phyloP scores from a whole-genome alignment of 108 stramenopile genomes.

The Pseudonitzschia pungens region DNA sequence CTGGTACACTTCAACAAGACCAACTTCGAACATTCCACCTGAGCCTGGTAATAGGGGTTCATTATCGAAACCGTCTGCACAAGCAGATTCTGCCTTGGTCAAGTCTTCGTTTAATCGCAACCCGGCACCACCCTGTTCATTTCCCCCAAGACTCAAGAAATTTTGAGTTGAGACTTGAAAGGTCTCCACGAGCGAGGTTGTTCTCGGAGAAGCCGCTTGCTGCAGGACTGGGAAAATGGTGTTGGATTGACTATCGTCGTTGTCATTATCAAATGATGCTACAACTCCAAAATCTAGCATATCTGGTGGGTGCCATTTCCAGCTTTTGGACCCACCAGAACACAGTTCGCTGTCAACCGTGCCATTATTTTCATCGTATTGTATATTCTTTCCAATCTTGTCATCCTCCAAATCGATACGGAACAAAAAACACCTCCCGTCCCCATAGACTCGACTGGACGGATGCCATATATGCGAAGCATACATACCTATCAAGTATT shows the following conservation, averaged over 20 bases:
- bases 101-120: conserved; percentile 81
- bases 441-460: conserved; percentile 58
- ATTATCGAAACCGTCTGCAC: conserved; percentile 74
- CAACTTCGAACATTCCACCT: conserved; percentile 65
- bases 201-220: background rate
- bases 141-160: conserved; percentile 81
- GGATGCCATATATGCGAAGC: conserved; percentile 78
- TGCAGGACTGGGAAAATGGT: background rate
- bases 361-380: background rate
- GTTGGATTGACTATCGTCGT: background rate
- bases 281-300: conserved; percentile 15
- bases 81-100: conserved; percentile 60
- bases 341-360: background rate
- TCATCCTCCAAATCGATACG: conserved; percentile 54
- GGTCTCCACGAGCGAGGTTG: conserved; percentile 61
- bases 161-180: conserved; percentile 66
- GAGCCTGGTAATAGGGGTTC: conserved; percentile 54
- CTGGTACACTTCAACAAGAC: conserved; percentile 76
- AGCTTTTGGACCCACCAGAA: conserved; percentile 42
- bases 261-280: conserved; percentile 10
- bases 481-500: conserved; percentile 71
- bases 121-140: conserved; percentile 61
- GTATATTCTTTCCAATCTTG: background rate
- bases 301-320: conserved; percentile 66
- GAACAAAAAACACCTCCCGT: conserved; percentile 82